phyloP scores from a whole-genome alignment of 768 basidiomycete species.

The Udeniomyces megalosporus region DNA sequence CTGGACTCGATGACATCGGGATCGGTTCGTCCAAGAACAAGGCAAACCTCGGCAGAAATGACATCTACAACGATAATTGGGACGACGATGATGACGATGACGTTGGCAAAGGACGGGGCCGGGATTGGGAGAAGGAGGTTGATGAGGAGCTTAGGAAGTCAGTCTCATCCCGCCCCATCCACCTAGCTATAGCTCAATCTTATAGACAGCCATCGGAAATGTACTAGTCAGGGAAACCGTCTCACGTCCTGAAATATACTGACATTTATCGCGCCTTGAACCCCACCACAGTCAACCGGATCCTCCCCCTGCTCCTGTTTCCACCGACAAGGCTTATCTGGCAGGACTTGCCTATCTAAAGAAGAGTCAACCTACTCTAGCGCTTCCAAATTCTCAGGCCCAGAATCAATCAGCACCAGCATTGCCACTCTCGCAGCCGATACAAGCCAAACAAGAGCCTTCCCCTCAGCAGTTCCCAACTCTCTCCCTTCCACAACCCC shows the following conservation, averaged over 20 bases:
- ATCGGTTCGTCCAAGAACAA: not conserved
- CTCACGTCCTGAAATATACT: no score
- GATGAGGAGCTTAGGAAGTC: slow-evolving; percentile 1
- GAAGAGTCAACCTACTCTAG: not conserved
- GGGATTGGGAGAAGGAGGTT: slow-evolving; percentile 9
- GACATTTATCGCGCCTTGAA: no score
- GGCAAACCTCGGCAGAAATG: not conserved
- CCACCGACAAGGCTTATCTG: not conserved
- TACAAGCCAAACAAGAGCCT: not conserved
- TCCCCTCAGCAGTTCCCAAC: not conserved
- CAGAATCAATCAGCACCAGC: not conserved
- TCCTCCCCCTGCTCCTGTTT: not conserved
- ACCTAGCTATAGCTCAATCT: not conserved
- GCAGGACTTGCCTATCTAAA: slow-evolving; percentile 2
- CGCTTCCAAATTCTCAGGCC: not conserved
- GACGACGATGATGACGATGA: not conserved
- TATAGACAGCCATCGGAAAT: not conserved
- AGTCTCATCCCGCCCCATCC: no score
- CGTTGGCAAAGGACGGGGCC: not conserved
- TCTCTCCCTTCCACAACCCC: not conserved
- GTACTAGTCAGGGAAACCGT: not conserved
- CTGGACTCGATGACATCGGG: slow-evolving; percentile 1
- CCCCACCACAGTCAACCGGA: not conserved
- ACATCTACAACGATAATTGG: slow-evolving; percentile 16
- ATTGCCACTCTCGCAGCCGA: not conserved